Conservation (phyloP, 306 rosid genomes). For the Lagenaria siceraria region DNA sequence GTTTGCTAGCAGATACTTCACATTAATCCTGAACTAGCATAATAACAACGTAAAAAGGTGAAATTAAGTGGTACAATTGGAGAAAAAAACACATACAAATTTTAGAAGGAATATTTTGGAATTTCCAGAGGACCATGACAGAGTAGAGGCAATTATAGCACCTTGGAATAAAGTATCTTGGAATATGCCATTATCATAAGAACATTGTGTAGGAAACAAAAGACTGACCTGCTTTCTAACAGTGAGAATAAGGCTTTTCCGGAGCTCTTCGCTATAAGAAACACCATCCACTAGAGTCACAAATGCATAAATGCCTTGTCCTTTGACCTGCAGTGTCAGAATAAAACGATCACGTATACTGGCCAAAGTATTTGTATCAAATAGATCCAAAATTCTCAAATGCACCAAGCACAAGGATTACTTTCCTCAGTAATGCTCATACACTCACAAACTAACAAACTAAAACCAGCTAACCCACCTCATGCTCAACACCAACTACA, state of each 20-base stretch:
- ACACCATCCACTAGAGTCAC: conserved; percentile 81
- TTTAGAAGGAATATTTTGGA: not conserved
- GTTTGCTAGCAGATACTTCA: not conserved
- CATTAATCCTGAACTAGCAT: not conserved
- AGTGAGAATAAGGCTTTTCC: conserved; percentile 56
- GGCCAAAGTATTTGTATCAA: conserved; percentile 6
- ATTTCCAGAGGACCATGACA: not conserved
- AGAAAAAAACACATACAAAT: not conserved
- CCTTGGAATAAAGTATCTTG: not conserved
- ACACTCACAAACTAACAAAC: not conserved
- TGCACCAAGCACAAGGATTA: not conserved
- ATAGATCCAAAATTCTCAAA: not conserved
- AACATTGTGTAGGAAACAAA: conserved; percentile 4
- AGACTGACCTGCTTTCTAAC: conserved; percentile 77
- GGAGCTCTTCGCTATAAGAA: conserved; percentile 77
- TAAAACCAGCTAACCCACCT: conserved; percentile 37
- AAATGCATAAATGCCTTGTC: conserved; percentile 92
- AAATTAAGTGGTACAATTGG: not conserved
- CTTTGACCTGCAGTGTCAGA: conserved; percentile 61
- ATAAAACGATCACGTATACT: not conserved
- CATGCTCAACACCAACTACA: conserved; percentile 93
- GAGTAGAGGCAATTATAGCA: not conserved
- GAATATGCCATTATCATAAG: not conserved
- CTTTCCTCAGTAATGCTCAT: not conserved
- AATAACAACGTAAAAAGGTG: not conserved